Evolutionary conservation across 192 early-diverging fungal species (phyloP), one percentile per base, ranked within the genome.

Genomic region (Allomyces macrogynus): DNA sequence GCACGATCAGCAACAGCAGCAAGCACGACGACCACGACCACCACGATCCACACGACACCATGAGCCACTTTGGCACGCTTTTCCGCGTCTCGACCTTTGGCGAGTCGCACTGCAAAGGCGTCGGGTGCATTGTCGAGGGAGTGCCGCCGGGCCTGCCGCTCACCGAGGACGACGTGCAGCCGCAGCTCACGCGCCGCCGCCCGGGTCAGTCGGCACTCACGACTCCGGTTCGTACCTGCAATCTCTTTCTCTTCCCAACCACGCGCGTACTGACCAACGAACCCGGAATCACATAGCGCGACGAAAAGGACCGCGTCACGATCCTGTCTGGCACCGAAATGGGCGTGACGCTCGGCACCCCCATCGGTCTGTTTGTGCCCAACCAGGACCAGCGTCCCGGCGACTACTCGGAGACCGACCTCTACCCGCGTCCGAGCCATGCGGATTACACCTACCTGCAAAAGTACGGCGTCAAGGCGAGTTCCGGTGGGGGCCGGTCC

Each of bases 91-190:
- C 91, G 1, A 98, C 95, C 42, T 96, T 86, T 76, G 95, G 95
- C 67, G 95, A 98, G 77, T 95, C 92, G 42, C 95, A 98, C 80
- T 97, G 95, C 79, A 96, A 94, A 69, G 92, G 85, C 18, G 93
- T 98, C 9, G 93, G 93, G 63, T 92, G 92, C 64, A 93, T 98
- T 67, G 78, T 98, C 65, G 95, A 98, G 70, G 93, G 93, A 61
- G 86, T 85, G 66, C 95, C 95, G 24, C 95, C 95, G 4, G 93
- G 95, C n/a, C 75, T 98, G 66, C 78, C 83, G 32, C 72, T 98
- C 64, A 87, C 82, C 43, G 95, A 95, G 76, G 78, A 69, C 61
- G 93, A 97, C 70, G 87, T 98, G 68, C 95, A 97, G 71, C 82
- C 84, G 63, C 92, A 95, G 73, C 77, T 98, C 42, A 88, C 81